Evolutionary conservation across 768 basidiomycete genomes (phyloP).

Genomic region (Coprinopsis cinerea): DNA sequence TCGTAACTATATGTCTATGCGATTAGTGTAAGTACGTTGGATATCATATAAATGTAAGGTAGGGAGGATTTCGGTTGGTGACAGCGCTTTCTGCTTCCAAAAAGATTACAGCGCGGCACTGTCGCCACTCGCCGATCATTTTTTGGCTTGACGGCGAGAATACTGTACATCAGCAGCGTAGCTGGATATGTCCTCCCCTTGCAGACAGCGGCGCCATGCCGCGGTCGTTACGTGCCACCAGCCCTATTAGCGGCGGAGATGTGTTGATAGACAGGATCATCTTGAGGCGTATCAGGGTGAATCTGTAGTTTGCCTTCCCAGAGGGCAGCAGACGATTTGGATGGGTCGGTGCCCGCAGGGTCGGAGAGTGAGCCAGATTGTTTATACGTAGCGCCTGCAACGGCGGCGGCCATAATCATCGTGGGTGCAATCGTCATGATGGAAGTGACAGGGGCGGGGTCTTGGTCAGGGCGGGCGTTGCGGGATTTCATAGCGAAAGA

Average conservation of each 20-base stretch:
- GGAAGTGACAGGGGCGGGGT: slow-evolving; percentile 25
- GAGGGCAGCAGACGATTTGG: slow-evolving; percentile 72
- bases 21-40: no score
- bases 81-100: no score
- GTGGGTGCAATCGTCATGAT: slow-evolving; percentile 49
- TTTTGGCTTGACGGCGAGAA: no score
- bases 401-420: slow-evolving; percentile 39
- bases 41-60: no score
- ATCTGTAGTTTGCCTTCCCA: slow-evolving; percentile 84
- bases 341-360: slow-evolving; percentile 72
- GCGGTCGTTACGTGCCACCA: not conserved
- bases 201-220: not conserved
- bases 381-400: slow-evolving; percentile 63
- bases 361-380: slow-evolving; percentile 54
- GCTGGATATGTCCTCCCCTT: no score
- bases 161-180: no score
- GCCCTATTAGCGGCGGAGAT: slow-evolving; percentile 13
- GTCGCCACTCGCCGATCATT: no score
- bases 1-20: no score
- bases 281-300: slow-evolving; percentile 75
- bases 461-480: slow-evolving; percentile 46
- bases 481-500: slow-evolving; percentile 83
- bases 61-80: no score
- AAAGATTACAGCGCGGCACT: no score
- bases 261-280: slow-evolving; percentile 46